Percentiles rank a stretch among this genome's conserved stretches.
These are phyloP conservation scores for Monosporozyma unispora DNA, from an alignment of 805 yeast genomes.

Conservation along the genomic window DNA sequence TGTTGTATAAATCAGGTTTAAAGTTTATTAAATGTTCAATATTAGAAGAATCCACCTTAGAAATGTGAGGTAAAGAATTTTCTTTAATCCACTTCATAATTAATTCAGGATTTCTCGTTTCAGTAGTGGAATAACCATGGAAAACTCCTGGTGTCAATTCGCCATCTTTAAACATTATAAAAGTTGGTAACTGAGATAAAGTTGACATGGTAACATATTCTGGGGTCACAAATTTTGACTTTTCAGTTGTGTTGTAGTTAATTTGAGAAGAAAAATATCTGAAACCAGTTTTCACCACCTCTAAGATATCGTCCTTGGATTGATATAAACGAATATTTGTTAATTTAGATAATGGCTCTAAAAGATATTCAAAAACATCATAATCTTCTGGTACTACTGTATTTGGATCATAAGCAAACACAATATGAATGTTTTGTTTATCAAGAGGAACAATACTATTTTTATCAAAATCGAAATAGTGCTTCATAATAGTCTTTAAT, in stretches of 20 bases:
- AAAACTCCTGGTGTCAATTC: slow-evolving; percentile 43
- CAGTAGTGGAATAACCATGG: slow-evolving; percentile 56
- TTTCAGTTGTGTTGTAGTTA: slow-evolving; percentile 34
- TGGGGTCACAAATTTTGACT: slow-evolving; percentile 33
- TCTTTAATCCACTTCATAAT: slow-evolving; percentile 43
- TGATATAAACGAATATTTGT: slow-evolving; percentile 49
- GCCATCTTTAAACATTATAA: slow-evolving; percentile 52
- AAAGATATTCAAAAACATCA: slow-evolving; percentile 47
- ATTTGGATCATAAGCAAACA: slow-evolving; percentile 44
- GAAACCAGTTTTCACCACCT: slow-evolving; percentile 32
- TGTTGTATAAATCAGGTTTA: slow-evolving; percentile 13
- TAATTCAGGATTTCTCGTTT: slow-evolving; percentile 42
- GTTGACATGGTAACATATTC: slow-evolving; percentile 43
- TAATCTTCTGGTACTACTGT: slow-evolving; percentile 49
- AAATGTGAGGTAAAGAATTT: slow-evolving; percentile 43
- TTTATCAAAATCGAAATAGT: slow-evolving; percentile 9
- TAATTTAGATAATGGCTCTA: slow-evolving; percentile 51
- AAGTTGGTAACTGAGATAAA: slow-evolving; percentile 51
- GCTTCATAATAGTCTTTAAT: slow-evolving; percentile 11
- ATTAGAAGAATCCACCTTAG: slow-evolving; percentile 39
- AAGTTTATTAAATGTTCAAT: slow-evolving; percentile 12
- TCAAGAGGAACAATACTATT: slow-evolving; percentile 14
- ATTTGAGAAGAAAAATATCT: slow-evolving; percentile 35
- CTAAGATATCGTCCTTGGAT: slow-evolving; percentile 40
- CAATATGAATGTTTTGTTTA: slow-evolving; percentile 33